Conservation (phyloP, 1,284 basidiomycete species). For the Moesziomyces antarcticus region DNA sequence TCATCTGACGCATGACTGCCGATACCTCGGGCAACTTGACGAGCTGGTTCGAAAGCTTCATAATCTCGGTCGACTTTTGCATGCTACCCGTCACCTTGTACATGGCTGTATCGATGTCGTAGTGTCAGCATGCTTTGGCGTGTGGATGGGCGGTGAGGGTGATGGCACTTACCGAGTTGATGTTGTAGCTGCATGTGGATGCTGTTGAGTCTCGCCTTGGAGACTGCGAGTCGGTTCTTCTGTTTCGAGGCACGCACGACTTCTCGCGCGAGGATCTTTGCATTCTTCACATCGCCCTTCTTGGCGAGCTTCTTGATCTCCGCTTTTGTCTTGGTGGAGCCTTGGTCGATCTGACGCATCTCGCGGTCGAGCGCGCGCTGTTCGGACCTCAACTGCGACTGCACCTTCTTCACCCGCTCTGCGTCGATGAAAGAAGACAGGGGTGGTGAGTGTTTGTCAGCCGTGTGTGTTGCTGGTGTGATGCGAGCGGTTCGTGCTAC, state of each 20-base stretch:
- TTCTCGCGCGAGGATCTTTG: slow-evolving; percentile 88
- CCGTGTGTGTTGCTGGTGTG: too few relatives aligned
- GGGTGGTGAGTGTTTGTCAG: not conserved
- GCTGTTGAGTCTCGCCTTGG: slow-evolving; percentile 91
- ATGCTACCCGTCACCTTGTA: slow-evolving; percentile 94
- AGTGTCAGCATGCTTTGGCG: not conserved
- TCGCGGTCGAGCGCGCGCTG: slow-evolving; percentile 62
- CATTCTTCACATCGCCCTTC: slow-evolving; percentile 92
- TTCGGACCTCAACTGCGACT: slow-evolving; percentile 61
- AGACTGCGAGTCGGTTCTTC: slow-evolving; percentile 88
- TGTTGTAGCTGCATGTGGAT: slow-evolving; percentile 90
- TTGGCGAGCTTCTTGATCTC: slow-evolving; percentile 89
- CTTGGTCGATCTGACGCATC: slow-evolving; percentile 78
- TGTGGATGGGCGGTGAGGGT: not conserved
- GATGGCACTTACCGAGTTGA: slow-evolving; percentile 80
- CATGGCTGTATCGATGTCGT: slow-evolving; percentile 79
- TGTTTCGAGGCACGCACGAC: slow-evolving; percentile 96
- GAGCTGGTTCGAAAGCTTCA: slow-evolving; percentile 94
- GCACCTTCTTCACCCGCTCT: slow-evolving; percentile 60
- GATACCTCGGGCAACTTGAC: slow-evolving; percentile 92
- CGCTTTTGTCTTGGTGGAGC: slow-evolving; percentile 81
- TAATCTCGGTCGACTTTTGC: slow-evolving; percentile 98
- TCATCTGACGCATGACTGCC: slow-evolving; percentile 95
- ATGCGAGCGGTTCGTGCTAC: slow-evolving; percentile 1
- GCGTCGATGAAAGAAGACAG: not conserved